These are phyloP conservation scores for Eutrema heterophyllum DNA, from an alignment of 345 rosid genomes.

Conservation along the genomic window DNA sequence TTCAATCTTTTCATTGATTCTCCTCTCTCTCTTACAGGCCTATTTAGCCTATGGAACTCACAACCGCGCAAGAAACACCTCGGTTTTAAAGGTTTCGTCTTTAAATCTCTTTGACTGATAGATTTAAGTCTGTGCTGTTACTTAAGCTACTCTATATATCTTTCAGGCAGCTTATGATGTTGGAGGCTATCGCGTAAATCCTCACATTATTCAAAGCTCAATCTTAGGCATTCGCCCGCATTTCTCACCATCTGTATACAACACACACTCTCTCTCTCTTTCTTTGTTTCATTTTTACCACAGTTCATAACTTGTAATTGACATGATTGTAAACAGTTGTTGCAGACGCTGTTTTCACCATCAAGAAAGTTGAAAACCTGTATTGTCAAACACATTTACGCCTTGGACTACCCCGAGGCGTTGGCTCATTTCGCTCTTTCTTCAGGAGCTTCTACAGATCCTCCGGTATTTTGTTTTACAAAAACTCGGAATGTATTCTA, in stretches of 20 bases:
- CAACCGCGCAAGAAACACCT: constrained; percentile 39
- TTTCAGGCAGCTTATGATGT: constrained; percentile 77
- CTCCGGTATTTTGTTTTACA: constrained; percentile 35
- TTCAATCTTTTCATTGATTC: background rate
- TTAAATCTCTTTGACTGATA: background rate
- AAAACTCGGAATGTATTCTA: background rate
- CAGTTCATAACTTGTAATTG: background rate
- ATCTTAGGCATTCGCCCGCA: constrained; percentile 67
- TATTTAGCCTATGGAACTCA: constrained; percentile 70
- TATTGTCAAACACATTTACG: constrained; percentile 49
- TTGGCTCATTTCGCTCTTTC: constrained; percentile 83
- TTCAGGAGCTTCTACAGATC: constrained; percentile 70
- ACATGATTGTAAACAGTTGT: constrained; percentile 47
- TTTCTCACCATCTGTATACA: constrained; percentile 57
- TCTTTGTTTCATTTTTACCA: background rate
- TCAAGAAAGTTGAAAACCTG: constrained; percentile 58
- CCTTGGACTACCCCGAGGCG: constrained; percentile 75
- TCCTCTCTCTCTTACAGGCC: constrained; percentile 45
- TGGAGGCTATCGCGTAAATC: constrained; percentile 66
- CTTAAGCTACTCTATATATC: background rate
- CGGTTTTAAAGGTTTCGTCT: constrained; percentile 51
- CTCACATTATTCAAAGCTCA: constrained; percentile 55
- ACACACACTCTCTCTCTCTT: background rate
- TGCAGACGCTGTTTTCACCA: constrained; percentile 65
- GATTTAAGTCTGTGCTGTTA: background rate